Conservation (phyloP, 2,329 filamentous ascomycete species). For the Endocalyx cinctus region DNA sequence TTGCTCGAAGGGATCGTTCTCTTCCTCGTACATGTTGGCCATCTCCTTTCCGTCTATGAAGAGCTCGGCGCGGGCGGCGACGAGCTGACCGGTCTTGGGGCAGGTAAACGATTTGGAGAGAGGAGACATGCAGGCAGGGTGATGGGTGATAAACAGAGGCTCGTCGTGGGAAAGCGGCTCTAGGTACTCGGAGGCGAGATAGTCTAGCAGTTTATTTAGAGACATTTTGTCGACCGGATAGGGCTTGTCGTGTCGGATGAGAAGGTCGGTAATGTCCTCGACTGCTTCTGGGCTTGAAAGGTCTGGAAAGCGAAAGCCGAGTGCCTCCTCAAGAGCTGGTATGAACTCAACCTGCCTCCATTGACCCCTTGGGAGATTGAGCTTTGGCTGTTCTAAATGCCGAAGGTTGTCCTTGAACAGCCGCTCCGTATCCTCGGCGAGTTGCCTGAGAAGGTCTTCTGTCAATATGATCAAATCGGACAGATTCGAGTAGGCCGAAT, state of each 20-base stretch:
- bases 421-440: too few species aligned
- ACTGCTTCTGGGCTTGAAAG: slow-evolving; percentile 53
- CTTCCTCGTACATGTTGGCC: slow-evolving; percentile 97
- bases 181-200: slow-evolving; percentile 69
- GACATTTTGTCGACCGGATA: slow-evolving; percentile 49
- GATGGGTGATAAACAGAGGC: slow-evolving; percentile 83
- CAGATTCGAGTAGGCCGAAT: slow-evolving; percentile 77
- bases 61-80: slow-evolving; percentile 79
- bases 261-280: slow-evolving; percentile 46
- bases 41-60: slow-evolving; percentile 78
- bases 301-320: slow-evolving; percentile 62
- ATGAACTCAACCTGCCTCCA: slow-evolving; percentile 77
- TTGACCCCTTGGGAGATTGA: slow-evolving; percentile 44
- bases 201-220: slow-evolving; percentile 70
- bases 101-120: slow-evolving; percentile 83
- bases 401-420: too few species aligned
- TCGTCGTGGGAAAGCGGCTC: slow-evolving; percentile 65
- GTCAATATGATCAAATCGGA: slow-evolving; percentile 71
- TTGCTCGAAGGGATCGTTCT: slow-evolving; percentile 88
- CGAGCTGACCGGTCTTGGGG: slow-evolving; percentile 60
- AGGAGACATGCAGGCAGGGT: slow-evolving; percentile 86
- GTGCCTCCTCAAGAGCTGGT: slow-evolving; percentile 65
- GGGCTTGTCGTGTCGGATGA: slow-evolving; percentile 61
- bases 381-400: slow-evolving; percentile 42
- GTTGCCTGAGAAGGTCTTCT: slow-evolving; percentile 59